Evolutionary conservation across 129 eudicot genomes (phyloP), one percentile per base, ranked within the genome.

Genomic region (Artemisia annua): DNA sequence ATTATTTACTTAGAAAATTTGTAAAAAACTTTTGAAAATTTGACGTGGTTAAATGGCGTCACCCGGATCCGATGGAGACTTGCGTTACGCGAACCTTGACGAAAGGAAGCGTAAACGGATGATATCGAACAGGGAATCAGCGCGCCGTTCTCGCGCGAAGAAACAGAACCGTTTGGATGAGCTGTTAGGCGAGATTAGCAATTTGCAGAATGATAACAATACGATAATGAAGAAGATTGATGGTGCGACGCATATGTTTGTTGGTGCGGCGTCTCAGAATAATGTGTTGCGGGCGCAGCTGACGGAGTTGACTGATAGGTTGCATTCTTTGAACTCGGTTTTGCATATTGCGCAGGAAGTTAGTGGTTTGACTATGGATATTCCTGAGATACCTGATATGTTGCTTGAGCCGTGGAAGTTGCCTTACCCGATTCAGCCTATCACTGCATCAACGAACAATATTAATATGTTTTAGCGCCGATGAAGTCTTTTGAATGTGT

Each of bases 321-420:
- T 90, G n/a, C 71, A 78, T 14, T 87, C 97, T 0, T 69, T 87
- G 65, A 87, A 87, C 48, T 73, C 82, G 2, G 86, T 90, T 66
- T 66, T 87, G 52, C 78, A 84, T 58, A 76, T 84, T 65, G 87
- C 82, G 1, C 83, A 86, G 61, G 89, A 85, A 19, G 88, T 81
- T 24, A 87, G 82, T 55, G 94, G 91, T 1, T 11, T 86, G 43
- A 75, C 76, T 3, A 59, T 83, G 83, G 96, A 87, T 54, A 81
- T 79, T 35, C 88, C 94, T 8, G 80, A 87, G 11, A 57, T 87
- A 11, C 88, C 89, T 20, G 91, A 85, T 70, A 73, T 75, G 4
- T 44, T 87, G 73, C 75, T 85, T 15, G 94, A 90, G 79, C 96
- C 91, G 5, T 87, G 94, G 94, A 85, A 85, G 88, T 82, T 90